These are phyloP conservation scores for Boletus barrowsii DNA, from an alignment of 768 basidiomycete species.

Conservation along the genomic window DNA sequence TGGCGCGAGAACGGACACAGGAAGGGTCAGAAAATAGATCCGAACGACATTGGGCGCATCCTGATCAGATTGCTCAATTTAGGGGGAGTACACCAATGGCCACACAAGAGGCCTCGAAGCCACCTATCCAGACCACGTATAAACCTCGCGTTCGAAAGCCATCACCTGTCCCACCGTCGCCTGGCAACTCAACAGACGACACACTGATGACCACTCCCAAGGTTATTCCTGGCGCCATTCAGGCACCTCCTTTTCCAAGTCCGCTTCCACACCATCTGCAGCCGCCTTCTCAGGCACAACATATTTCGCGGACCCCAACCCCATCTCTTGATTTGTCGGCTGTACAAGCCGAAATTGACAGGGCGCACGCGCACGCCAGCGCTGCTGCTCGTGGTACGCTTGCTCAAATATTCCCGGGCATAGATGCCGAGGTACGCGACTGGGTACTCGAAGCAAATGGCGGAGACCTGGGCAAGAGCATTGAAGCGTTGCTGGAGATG, in stretches of 20 bases:
- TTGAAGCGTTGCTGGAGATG: slow-evolving; percentile 83
- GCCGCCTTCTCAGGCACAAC: slow-evolving; percentile 46
- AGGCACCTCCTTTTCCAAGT: slow-evolving; percentile 34
- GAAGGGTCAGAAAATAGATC: slow-evolving; percentile 36
- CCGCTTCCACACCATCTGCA: slow-evolving; percentile 30
- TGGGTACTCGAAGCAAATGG: slow-evolving; percentile 88
- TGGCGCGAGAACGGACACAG: slow-evolving; percentile 49
- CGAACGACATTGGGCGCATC: slow-evolving; percentile 39
- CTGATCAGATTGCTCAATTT: slow-evolving; percentile 34
- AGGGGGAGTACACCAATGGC: slow-evolving; percentile 32
- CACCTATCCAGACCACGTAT: slow-evolving; percentile 62
- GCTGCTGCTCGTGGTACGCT: slow-evolving; percentile 74
- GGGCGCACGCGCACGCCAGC: slow-evolving; percentile 69
- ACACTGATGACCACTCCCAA: slow-evolving; percentile 30
- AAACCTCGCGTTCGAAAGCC: slow-evolving; percentile 65
- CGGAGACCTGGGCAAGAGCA: slow-evolving; percentile 86
- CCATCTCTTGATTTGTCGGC: slow-evolving; percentile 67
- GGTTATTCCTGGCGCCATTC: slow-evolving; percentile 43
- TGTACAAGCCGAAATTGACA: slow-evolving; percentile 75
- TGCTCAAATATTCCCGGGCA: slow-evolving; percentile 81
- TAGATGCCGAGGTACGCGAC: slow-evolving; percentile 82
- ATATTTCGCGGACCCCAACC: slow-evolving; percentile 67
- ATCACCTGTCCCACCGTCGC: slow-evolving; percentile 38
- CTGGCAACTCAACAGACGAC: slow-evolving; percentile 39
- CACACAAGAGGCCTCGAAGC: slow-evolving; percentile 26